Conservation (phyloP, 129 eudicot species). For the Flaveria sonorensis region DNA sequence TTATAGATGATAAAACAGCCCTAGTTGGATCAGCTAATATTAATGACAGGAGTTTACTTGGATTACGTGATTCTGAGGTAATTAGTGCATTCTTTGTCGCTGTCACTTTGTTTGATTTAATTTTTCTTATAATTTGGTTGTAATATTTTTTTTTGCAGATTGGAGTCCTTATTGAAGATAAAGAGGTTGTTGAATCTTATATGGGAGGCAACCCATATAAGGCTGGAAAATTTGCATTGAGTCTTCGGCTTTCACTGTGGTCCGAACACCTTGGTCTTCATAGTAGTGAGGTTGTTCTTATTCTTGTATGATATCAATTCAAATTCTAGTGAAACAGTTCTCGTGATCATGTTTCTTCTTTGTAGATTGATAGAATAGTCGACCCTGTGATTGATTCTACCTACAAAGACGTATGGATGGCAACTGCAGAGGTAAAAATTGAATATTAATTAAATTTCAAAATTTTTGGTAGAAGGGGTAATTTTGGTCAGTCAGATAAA, state of each 20-base stretch:
- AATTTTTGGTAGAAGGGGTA: neutral
- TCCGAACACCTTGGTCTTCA: conserved; percentile 95
- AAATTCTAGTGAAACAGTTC: neutral
- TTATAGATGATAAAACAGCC: conserved; percentile 73
- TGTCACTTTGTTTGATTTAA: neutral
- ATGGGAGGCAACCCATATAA: conserved; percentile 88
- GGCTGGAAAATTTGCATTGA: conserved; percentile 90
- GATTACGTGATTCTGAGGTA: conserved; percentile 97
- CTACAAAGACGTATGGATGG: conserved; percentile 97
- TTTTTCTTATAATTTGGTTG: neutral
- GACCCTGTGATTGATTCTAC: conserved; percentile 93
- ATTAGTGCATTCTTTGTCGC: neutral
- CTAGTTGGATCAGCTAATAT: conserved; percentile 95
- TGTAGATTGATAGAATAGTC: conserved; percentile 61
- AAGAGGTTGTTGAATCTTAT: conserved; percentile 69
- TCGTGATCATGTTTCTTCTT: conserved; percentile 8
- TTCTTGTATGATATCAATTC: neutral
- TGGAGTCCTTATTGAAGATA: conserved; percentile 93
- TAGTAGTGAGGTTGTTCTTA: conserved; percentile 58
- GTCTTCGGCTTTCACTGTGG: conserved; percentile 96
- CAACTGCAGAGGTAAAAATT: conserved; percentile 76
- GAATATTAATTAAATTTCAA: neutral
- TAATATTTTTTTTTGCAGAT: conserved; percentile 45
- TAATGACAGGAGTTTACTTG: conserved; percentile 95
- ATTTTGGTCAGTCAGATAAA: neutral